Conservation (phyloP, 192 early-diverging fungal species). For the Physocladia obscura region DNA sequence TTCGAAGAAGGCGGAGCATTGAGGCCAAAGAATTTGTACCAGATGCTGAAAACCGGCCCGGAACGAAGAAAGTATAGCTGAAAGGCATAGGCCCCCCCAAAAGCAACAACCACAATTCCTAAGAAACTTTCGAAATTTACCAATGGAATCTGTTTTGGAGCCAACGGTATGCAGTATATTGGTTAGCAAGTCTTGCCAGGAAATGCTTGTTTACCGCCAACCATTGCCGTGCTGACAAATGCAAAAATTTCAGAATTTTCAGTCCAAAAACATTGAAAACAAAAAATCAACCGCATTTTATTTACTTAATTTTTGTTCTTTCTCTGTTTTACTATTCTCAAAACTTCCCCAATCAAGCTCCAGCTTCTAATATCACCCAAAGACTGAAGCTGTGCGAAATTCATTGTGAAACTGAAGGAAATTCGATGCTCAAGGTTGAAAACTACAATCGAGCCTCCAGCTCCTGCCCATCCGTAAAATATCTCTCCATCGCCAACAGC, state of each 20-base stretch:
- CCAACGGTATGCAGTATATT: no score
- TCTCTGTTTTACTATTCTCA: constrained; percentile 33
- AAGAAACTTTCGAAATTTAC: no score
- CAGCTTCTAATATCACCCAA: constrained; percentile 58
- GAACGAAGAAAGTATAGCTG: constrained; percentile 12
- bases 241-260: no score
- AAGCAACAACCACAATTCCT: no score
- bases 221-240: no score
- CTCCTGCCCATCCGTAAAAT: constrained; percentile 61
- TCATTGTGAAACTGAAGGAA: constrained; percentile 60
- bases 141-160: no score
- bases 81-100: no score
- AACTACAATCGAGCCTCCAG: constrained; percentile 51
- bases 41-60: not conserved
- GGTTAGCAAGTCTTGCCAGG: no score
- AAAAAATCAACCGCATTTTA: no score
- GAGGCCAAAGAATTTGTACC: constrained; percentile 11
- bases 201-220: no score
- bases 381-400: constrained; percentile 47
- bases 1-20: not conserved
- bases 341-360: constrained; percentile 47
- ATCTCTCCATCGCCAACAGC: not conserved
- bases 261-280: no score
- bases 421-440: constrained; percentile 60
- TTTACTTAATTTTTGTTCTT: no score